Base-by-base conservation (phyloP, 2,329 filamentous ascomycete genomes). In the Biscogniauxia marginata region DNA sequence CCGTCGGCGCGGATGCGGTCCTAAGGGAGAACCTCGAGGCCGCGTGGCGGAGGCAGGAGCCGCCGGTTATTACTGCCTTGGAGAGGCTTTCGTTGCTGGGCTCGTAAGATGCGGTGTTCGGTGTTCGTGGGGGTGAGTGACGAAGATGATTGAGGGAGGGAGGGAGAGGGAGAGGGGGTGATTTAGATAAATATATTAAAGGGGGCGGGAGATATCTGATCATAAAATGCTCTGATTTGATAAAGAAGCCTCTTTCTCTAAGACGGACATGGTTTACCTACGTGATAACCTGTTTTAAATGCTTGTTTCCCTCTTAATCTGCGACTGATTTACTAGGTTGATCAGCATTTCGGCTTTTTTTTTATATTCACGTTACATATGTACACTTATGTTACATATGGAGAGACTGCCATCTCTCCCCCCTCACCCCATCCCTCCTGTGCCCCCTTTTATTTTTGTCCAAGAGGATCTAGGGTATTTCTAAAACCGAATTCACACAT, bases 1-100 rank as follows among this genome's bases (percentile, higher is more conserved):
- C 76, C 4, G 73, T 69, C n/a, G 81, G 81, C 3, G 80, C 77
- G 1, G 79, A 82, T 20, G 80, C 77, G 3, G 82, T 84, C 30
- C 64, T 84, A 52, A 74, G 75, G 53, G 81, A 84, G 57, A 80
- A 77, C 59, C 68, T 82, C 48, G 71, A 79, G 57, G 79, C 74
- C 7, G 73, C 70, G 62, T 74, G 72, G 62, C 74, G 76, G 65
- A 76, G 70, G 63, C 73, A 78, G 63, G 74, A 78, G 54, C 73
- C 79, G 34, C 82, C 82, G 21, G 69, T 78, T 9, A 74, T 85
- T n/a, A 73, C 72, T 45, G 70, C 68, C 2, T 72, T 85, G 65
- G 74, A 78, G 67, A 81, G 75, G 68, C 63, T 85, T 52, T 75
- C 77, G 13, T 67, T 85, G 20, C 62, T 85, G 43, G 81, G 80